A percentile compares a stretch with the other conserved stretches of the same genome.
These are phyloP conservation scores for Cystoderma amianthinum DNA, from an alignment of 768 basidiomycete species.

Conservation along the genomic window DNA sequence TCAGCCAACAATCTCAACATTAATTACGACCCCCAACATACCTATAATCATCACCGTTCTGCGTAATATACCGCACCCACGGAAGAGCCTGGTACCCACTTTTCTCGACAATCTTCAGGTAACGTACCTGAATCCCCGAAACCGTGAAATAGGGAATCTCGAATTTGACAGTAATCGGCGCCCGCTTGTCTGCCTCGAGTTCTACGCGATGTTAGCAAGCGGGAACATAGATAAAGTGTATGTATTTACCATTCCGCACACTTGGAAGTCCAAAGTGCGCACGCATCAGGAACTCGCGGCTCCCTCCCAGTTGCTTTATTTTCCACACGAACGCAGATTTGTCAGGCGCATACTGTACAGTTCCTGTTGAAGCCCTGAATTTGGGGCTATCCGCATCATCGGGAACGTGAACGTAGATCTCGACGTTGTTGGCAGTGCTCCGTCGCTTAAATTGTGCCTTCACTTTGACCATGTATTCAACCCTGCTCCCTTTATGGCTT, in stretches of 20 bases:
- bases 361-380: constrained; percentile 92
- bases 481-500: constrained; percentile 85
- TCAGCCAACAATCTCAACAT: constrained; percentile 2
- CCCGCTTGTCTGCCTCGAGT: constrained; percentile 80
- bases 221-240: background rate
- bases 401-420: constrained; percentile 97
- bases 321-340: constrained; percentile 99
- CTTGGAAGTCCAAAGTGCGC: constrained; percentile 97
- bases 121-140: constrained; percentile 94
- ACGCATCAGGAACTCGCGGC: constrained; percentile 95
- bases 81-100: constrained; percentile 94
- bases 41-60: constrained; percentile 92
- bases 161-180: constrained; percentile 95
- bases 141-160: constrained; percentile 99
- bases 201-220: constrained; percentile 21
- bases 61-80: constrained; percentile 93
- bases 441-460: constrained; percentile 97
- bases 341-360: constrained; percentile 95
- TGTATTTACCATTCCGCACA: constrained; percentile 77
- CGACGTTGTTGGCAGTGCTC: constrained; percentile 96
- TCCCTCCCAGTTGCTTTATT: constrained; percentile 95
- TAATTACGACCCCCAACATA: constrained; percentile 15
- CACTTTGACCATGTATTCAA: constrained; percentile 94
- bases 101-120: constrained; percentile 98
- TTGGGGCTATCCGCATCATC: constrained; percentile 98